A percentile compares a stretch with the other conserved stretches of the same genome.
These are phyloP conservation scores for Mucor velutinosus DNA, from an alignment of 371 early-diverging fungal species.

Conservation along the genomic window DNA sequence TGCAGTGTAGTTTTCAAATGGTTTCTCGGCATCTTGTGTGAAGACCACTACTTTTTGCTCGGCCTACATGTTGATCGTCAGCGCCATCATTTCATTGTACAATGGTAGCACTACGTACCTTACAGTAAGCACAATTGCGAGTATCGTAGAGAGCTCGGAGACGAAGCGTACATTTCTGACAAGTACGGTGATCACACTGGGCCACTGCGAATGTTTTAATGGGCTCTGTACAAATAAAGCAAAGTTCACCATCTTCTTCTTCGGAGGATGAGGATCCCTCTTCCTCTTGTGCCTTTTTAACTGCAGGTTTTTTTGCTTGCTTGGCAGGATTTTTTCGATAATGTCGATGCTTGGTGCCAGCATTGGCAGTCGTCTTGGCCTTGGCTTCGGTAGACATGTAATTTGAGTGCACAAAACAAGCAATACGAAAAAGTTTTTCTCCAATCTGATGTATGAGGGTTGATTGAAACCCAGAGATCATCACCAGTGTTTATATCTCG, in stretches of 20 bases:
- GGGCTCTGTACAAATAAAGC: constrained; percentile 92
- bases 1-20: constrained; percentile 54
- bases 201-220: constrained; percentile 83
- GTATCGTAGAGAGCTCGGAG: constrained; percentile 87
- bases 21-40: constrained; percentile 63
- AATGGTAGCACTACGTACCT: constrained; percentile 51
- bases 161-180: constrained; percentile 88
- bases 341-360: background rate
- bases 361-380: background rate
- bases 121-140: constrained; percentile 88
- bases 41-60: constrained; percentile 75
- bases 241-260: constrained; percentile 57
- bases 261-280: constrained; percentile 3
- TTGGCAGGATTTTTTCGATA: background rate
- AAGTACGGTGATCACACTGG: constrained; percentile 89
- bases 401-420: background rate
- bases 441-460: background rate
- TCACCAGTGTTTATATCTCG: background rate
- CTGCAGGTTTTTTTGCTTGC: background rate
- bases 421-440: background rate
- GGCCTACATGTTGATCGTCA: constrained; percentile 37
- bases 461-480: background rate
- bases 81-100: background rate
- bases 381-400: background rate
- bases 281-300: background rate